Base-by-base conservation (phyloP, 2,329 filamentous ascomycete genomes). In the Fusarium sacchari region DNA sequence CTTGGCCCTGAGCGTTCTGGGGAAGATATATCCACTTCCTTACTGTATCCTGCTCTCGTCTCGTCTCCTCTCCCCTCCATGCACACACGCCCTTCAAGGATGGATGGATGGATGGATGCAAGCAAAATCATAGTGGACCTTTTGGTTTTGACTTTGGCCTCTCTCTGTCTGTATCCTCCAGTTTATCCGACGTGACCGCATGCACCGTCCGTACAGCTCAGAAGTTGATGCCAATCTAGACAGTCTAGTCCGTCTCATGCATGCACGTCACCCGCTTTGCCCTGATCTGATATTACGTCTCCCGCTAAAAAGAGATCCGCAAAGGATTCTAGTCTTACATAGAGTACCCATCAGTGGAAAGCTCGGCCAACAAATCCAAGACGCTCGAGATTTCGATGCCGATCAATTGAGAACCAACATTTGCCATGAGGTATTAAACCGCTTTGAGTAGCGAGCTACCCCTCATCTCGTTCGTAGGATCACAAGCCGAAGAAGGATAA, bases 251-350 rank as follows among this genome's bases (percentile, higher is more conserved):
- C 30, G 52, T 67, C 47, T 37, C 32, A 60, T 50, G 46, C 44
- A 69, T 60, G 61, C 60, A 67, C 53, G 37, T 59, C 62, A 71
- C 50, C 62, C 58, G 68, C 64, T 69, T n/a, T 55, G 52, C 63
- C 68, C 66, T 73, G 71, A 73, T 73, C 71, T 73, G 71, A 73
- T 74, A 71, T 72, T 73, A 74, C 67, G 67, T 71, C 67, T 61
- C 47, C 50, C 42, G 26, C 58, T 15, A 49, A 32, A 50, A 40
- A 52, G 50, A 55, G 62, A 74, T 61, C 61, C 58, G 47, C 53
- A 60, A 52, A 55, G 56, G 46, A 56, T 34, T 37, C 26, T 47
- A 61, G 52, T 39, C 56, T 43, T 60, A 30, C 44, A 47, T 64
- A 43, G 13, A 40, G 24, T 46, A 47, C 32, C 46, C 49, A 32